Evolutionary conservation across 176 grass and related monocot genomes (phyloP), one percentile per base, ranked within the genome.

Genomic region (Calamus simplicifolius): DNA sequence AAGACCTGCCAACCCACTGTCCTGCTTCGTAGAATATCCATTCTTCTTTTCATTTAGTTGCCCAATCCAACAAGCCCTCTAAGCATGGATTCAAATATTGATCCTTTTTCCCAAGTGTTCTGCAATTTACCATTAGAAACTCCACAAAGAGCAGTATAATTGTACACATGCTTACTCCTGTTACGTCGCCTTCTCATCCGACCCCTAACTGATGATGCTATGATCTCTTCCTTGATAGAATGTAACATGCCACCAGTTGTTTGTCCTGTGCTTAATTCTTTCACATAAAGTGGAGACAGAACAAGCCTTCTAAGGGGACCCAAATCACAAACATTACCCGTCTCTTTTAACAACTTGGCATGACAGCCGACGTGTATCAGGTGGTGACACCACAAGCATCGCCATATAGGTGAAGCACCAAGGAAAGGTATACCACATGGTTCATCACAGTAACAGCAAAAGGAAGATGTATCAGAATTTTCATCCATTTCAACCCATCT

Each of bases 361-460:
- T 95, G 82, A 62, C 90, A 95, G 71, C 86, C 76, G 17, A 95
- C 85, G 73, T 95, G 85, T 58, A 95, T 83, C 70, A 83, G 80
- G 25, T 73, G 64, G 56, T 89, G 85, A 74, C 90, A 95, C 90
- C 90, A 95, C 21, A 95, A 72, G 73, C 90, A 95, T 3, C 63
- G 82, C 90, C 90, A 95, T 69, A 86, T 83, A 50, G 90, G 90
- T 67, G 90, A 95, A 35, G 83, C 85, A 10, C 85, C 84, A 7
- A 89, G 81, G 67, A 95, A 88, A 2, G 78, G 75, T 48, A 89
- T 76, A 0, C 82, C 67, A 35, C 90, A 89, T 0, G 68, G 70
- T 67, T 95, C 90, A 57, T 95, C 76, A 16, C 90, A 95, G 70
- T 86, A 89, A 62, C 69, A 84, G 13, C 90, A 95, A 59, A 83